phyloP scores from a whole-genome alignment of 805 yeast species.

The Yamadazyma kitorensis region DNA sequence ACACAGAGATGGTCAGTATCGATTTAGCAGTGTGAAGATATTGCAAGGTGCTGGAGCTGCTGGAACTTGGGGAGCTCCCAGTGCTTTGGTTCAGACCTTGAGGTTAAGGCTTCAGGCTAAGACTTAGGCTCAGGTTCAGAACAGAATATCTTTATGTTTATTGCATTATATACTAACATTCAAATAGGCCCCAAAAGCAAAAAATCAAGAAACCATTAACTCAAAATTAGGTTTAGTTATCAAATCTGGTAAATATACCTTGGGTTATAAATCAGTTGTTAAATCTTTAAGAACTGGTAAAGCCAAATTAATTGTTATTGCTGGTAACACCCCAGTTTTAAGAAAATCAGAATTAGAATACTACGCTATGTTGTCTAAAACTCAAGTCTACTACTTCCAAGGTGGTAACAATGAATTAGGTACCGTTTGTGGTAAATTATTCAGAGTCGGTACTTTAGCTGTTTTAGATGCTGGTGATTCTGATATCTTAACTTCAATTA shows the following conservation, averaged over 20 bases:
- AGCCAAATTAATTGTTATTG: constrained; percentile 96
- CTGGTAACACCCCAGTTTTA: constrained; percentile 99
- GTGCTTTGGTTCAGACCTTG: too few relatives aligned
- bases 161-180: constrained; percentile 27
- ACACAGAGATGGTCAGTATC: constrained; percentile 99
- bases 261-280: constrained; percentile 98
- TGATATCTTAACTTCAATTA: constrained; percentile 80
- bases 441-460: constrained; percentile 98
- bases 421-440: constrained; percentile 99
- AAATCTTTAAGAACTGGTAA: constrained; percentile 98
- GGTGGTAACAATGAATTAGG: constrained; percentile 99
- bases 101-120: too few relatives aligned
- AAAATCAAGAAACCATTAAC: constrained; percentile 95
- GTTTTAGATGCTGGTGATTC: constrained; percentile 99
- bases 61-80: not conserved
- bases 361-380: constrained; percentile 99
- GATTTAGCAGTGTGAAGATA: too few relatives aligned
- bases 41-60: too few relatives aligned
- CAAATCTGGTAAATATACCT: constrained; percentile 99
- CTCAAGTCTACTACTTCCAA: constrained; percentile 96
- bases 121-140: too few relatives aligned
- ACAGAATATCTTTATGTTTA: too few relatives aligned
- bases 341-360: constrained; percentile 99
- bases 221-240: constrained; percentile 96
- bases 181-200: constrained; percentile 92